Percentiles rank a stretch among this genome's conserved stretches.
These are phyloP conservation scores for Amanita exitialis DNA, from an alignment of 768 basidiomycete species.

Conservation along the genomic window DNA sequence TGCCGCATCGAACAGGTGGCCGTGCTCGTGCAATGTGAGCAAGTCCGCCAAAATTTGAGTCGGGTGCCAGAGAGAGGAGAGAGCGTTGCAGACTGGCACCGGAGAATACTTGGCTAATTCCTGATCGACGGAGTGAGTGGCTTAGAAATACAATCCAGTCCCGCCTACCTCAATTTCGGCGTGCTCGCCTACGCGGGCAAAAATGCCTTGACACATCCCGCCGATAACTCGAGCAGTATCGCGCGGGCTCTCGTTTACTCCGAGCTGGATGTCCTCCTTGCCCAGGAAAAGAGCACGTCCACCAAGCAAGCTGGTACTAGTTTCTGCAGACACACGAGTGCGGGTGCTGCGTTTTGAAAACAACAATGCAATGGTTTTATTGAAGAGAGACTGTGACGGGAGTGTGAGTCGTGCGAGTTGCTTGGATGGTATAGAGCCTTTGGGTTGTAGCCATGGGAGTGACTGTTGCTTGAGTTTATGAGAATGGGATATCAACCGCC, in stretches of 20 bases:
- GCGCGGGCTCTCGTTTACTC: constrained; percentile 82
- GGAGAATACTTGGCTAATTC: constrained; percentile 85
- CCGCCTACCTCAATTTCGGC: constrained; percentile 76
- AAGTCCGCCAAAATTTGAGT: constrained; percentile 93
- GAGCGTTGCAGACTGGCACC: constrained; percentile 92
- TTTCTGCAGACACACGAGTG: constrained; percentile 85
- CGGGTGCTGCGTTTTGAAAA: constrained; percentile 93
- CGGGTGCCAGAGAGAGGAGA: constrained; percentile 94
- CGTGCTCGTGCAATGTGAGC: constrained; percentile 77
- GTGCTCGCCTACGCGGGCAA: constrained; percentile 92
- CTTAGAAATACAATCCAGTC: constrained; percentile 3
- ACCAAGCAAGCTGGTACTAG: constrained; percentile 67
- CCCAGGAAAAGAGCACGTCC: constrained; percentile 90
- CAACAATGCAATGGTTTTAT: constrained; percentile 79
- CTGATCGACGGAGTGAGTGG: constrained; percentile 28
- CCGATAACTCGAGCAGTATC: constrained; percentile 87
- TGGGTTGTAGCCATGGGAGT: constrained; percentile 58
- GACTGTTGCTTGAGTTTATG: constrained; percentile 52
- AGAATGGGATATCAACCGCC: constrained; percentile 54
- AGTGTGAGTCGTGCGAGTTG: constrained; percentile 34
- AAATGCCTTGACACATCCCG: constrained; percentile 94
- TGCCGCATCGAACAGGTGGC: constrained; percentile 38
- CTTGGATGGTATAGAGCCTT: constrained; percentile 24
- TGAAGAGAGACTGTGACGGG: constrained; percentile 67
- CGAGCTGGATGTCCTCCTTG: constrained; percentile 84